Evolutionary conservation across 148 eudicot genomes (phyloP).

Genomic region (Pouteria glomerata): DNA sequence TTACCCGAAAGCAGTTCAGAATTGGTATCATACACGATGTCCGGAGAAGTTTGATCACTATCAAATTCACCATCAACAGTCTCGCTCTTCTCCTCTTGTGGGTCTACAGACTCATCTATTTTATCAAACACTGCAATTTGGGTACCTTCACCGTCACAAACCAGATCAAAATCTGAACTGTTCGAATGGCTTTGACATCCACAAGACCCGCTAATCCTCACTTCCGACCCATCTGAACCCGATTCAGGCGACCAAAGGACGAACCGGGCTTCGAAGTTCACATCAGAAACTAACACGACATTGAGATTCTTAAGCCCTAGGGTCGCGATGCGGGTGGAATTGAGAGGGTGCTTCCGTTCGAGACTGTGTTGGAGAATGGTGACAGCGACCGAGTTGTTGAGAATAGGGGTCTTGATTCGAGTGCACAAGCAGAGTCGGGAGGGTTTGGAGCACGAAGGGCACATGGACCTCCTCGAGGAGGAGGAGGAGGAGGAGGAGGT

Average conservation of each 20-base stretch:
- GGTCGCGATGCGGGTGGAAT: conserved; percentile 65
- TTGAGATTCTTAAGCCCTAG: conserved; percentile 59
- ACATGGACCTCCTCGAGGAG: conserved; percentile 79
- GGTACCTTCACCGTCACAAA: background rate
- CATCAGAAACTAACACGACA: conserved; percentile 55
- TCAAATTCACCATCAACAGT: no score
- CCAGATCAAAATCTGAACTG: background rate
- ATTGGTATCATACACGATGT: no score
- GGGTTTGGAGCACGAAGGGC: conserved; percentile 78
- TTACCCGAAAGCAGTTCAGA: no score
- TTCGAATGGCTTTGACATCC: no score
- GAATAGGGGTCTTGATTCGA: conserved; percentile 49
- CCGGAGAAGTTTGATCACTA: no score
- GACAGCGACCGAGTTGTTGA: conserved; percentile 52
- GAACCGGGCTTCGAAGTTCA: conserved; percentile 52
- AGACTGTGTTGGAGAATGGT: conserved; percentile 76
- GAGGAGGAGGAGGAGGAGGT: no score
- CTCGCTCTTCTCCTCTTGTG: no score
- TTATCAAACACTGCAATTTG: conserved; percentile 12
- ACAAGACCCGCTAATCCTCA: conserved; percentile 9
- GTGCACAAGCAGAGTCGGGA: conserved; percentile 56
- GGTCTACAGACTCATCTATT: conserved; percentile 10
- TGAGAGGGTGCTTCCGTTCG: conserved; percentile 82
- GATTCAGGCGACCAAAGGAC: conserved; percentile 23
- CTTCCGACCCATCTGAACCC: conserved; percentile 5